phyloP scores from a whole-genome alignment of 2,329 filamentous ascomycete genomes.

The Scytalidium lignicola region DNA sequence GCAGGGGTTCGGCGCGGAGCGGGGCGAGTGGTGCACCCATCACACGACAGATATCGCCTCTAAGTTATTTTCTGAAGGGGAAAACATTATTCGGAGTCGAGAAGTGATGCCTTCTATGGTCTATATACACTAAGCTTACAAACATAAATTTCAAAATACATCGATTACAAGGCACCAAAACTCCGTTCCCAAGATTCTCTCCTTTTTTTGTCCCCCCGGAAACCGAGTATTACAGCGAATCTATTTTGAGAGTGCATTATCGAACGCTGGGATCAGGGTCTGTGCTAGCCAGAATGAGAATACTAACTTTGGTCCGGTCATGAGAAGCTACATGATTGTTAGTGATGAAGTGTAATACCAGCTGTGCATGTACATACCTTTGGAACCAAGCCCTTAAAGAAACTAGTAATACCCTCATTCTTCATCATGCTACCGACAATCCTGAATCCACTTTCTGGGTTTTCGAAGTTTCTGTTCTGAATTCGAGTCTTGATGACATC shows the following conservation, averaged over 20 bases:
- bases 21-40: no score
- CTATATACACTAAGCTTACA: not conserved
- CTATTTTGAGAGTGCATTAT: constrained; percentile 39
- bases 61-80: no score
- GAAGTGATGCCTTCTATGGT: not conserved
- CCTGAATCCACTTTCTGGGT: constrained; percentile 88
- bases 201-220: not conserved
- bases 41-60: no score
- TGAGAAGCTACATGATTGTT: constrained; percentile 62
- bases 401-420: constrained; percentile 78
- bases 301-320: constrained; percentile 98
- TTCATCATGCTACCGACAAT: constrained; percentile 91
- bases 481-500: constrained; percentile 98
- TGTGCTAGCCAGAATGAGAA: constrained; percentile 99
- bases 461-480: constrained; percentile 98
- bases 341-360: not conserved
- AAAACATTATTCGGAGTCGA: not conserved
- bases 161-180: not conserved
- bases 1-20: no score
- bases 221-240: not conserved
- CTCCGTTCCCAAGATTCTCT: constrained; percentile 8
- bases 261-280: constrained; percentile 93
- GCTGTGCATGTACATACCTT: constrained; percentile 52
- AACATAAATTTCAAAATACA: not conserved
- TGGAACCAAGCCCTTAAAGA: constrained; percentile 96